Evolutionary conservation across 306 rosid genomes (phyloP).

Genomic region (Gastrolobium villosum): DNA sequence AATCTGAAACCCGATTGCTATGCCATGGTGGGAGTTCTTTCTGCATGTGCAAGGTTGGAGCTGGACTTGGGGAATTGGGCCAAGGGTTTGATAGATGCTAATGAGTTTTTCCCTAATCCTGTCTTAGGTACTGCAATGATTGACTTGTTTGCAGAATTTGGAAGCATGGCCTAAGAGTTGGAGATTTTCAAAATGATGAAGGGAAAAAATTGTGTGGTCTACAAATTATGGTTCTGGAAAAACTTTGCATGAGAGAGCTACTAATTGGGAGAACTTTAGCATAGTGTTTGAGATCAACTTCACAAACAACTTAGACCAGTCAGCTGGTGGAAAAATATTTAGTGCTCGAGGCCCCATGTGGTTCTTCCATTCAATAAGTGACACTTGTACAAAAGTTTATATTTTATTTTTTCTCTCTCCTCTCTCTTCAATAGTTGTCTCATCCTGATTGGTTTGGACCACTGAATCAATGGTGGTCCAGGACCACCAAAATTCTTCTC

Average conservation of each 20-base stretch:
- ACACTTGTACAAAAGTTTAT: too few relatives aligned
- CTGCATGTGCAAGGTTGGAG: slow-evolving; percentile 76
- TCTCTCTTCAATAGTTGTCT: too few relatives aligned
- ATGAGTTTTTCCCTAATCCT: slow-evolving; percentile 67
- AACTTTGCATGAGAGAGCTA: slow-evolving; percentile 7
- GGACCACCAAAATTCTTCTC: too few relatives aligned
- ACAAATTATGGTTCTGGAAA: background rate
- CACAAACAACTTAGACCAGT: slow-evolving; percentile 9
- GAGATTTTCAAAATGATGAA: slow-evolving; percentile 65
- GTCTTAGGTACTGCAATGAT: slow-evolving; percentile 77
- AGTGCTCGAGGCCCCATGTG: too few relatives aligned
- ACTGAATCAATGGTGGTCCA: too few relatives aligned
- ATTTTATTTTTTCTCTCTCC: too few relatives aligned
- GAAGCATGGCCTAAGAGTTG: slow-evolving; percentile 65
- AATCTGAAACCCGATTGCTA: slow-evolving; percentile 69
- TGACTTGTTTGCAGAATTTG: slow-evolving; percentile 83
- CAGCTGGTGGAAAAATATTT: too few relatives aligned
- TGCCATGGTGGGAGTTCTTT: slow-evolving; percentile 77
- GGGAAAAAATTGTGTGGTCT: slow-evolving; percentile 68
- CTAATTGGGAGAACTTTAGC: slow-evolving; percentile 8
- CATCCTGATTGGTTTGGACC: too few relatives aligned
- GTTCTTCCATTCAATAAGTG: too few relatives aligned
- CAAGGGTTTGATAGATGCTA: slow-evolving; percentile 57
- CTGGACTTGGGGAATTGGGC: slow-evolving; percentile 72
- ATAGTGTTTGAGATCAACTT: slow-evolving; percentile 15